Evolutionary conservation across 164 flowering plant species (phyloP).

Genomic region (Kingdonia uniflora): DNA sequence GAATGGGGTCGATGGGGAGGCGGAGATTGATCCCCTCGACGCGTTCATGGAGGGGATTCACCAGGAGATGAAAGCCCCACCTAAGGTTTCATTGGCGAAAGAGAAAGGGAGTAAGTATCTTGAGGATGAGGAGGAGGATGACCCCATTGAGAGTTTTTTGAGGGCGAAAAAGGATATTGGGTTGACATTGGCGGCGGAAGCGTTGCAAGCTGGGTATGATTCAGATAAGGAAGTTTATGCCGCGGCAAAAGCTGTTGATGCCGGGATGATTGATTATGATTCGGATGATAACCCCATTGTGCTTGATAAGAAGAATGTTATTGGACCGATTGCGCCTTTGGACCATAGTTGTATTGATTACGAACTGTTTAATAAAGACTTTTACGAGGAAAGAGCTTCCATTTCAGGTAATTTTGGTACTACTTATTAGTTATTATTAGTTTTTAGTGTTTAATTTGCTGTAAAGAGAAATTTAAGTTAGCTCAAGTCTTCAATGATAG

Average conservation of each 20-base stretch:
- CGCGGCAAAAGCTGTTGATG: slow-evolving; percentile 96
- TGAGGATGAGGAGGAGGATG: slow-evolving; percentile 85
- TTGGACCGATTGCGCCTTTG: slow-evolving; percentile 83
- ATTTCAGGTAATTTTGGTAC: slow-evolving; percentile 53
- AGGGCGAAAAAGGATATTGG: slow-evolving; percentile 91
- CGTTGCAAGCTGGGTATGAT: slow-evolving; percentile 79
- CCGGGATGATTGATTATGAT: slow-evolving; percentile 89
- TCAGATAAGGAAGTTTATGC: slow-evolving; percentile 99
- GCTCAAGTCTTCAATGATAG: too few species aligned
- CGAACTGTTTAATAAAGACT: slow-evolving; percentile 80
- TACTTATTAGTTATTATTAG: too few species aligned
- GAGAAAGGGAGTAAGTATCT: slow-evolving; percentile 52
- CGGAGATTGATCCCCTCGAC: slow-evolving; percentile 83
- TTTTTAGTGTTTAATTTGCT: too few species aligned
- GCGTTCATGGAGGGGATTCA: slow-evolving; percentile 97
- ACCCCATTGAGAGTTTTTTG: slow-evolving; percentile 84
- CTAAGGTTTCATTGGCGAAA: slow-evolving; percentile 33
- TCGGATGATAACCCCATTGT: slow-evolving; percentile 86
- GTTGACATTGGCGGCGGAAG: slow-evolving; percentile 82
- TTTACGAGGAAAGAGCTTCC: slow-evolving; percentile 73
- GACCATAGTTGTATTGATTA: slow-evolving; percentile 83
- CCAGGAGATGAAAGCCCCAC: slow-evolving; percentile 72
- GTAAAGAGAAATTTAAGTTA: too few species aligned
- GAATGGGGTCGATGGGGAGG: slow-evolving; percentile 28
- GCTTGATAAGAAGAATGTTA: slow-evolving; percentile 61